Evolutionary conservation across 768 basidiomycete genomes (phyloP), one percentile per base, ranked within the genome.

Genomic region (Fomitopsis serialis): DNA sequence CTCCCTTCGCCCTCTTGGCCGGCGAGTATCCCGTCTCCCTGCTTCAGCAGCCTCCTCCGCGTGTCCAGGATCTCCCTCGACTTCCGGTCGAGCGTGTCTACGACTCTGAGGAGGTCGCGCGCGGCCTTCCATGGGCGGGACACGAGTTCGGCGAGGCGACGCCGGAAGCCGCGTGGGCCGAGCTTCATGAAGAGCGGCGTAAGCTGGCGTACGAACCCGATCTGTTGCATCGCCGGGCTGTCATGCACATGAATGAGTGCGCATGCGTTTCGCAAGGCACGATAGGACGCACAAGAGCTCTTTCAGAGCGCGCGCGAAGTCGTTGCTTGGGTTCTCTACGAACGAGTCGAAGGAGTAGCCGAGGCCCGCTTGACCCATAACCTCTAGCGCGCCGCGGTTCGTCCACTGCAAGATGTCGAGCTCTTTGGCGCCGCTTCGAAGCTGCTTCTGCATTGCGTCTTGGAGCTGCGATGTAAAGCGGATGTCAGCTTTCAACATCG

Each of bases 341-440:
- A 79, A 64, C 2, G 62, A 51, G 29, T 73, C 70, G 47, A 73
- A 72, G 1, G 71, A 70, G 44, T 67, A 66, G 0, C 73, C 74
- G 27, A 80, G 66, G 4, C 78, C 77, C n/a, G 72, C 72, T 63
- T 75, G 77, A 5, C 76, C 77, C 36, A 80, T 72, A 36, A 79
- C 55, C 55, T 67, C 66, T 4, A 67, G 60, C 6, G 66, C 64
- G 1, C 58, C 56, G 25, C 65, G 65, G 1, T 56, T 53, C 59
- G 62, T 59, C 65, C 65, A 66, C 17, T 62, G 48, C 12, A 66
- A 55, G 43, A 66, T 52, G 52, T 66, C 60, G 19, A 66, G 23
- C n/a, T 63, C 57, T 7, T 40, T 22, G 3, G 56, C 47, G 3
- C 42, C 25, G 12, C 29, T 40, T 9, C 45, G 7, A 0, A 59